Evolutionary conservation across 2,329 filamentous ascomycete species (phyloP).

Genomic region (Aureobasidium sp.): DNA sequence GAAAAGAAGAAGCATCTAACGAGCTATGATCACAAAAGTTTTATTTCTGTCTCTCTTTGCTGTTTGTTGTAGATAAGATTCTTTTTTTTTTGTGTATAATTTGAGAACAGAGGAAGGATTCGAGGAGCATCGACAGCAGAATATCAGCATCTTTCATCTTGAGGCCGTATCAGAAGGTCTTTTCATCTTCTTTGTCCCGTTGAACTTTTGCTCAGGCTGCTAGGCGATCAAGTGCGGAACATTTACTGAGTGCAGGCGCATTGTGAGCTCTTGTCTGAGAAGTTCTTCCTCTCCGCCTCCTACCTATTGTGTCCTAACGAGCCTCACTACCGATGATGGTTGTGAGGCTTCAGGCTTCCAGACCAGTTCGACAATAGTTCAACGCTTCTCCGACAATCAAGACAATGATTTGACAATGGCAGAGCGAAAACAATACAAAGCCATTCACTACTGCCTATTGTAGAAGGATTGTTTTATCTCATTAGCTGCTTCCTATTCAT

Average conservation of each 20-base stretch:
- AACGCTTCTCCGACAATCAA: background rate
- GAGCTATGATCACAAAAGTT: slow-evolving; percentile 4
- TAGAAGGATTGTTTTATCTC: background rate
- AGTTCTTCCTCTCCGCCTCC: background rate
- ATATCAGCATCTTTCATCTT: background rate
- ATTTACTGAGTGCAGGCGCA: background rate
- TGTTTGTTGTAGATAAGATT: slow-evolving; percentile 6
- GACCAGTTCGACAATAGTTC: too few relatives aligned
- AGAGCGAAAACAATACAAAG: background rate
- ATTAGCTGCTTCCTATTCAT: too few relatives aligned
- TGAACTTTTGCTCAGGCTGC: background rate
- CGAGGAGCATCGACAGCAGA: background rate
- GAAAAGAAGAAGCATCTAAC: background rate
- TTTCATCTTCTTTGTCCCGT: background rate
- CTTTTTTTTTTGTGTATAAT: background rate
- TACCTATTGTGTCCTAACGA: background rate
- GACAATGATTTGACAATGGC: background rate
- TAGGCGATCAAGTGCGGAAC: background rate
- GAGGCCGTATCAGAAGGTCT: background rate
- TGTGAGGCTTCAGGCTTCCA: background rate
- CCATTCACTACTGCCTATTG: background rate
- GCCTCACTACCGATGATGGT: background rate
- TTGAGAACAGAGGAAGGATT: background rate
- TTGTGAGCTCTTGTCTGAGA: background rate
- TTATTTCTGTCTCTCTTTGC: background rate